Conservation (phyloP, 495 filamentous ascomycete genomes). For the Hypoxylon cercidicola region DNA sequence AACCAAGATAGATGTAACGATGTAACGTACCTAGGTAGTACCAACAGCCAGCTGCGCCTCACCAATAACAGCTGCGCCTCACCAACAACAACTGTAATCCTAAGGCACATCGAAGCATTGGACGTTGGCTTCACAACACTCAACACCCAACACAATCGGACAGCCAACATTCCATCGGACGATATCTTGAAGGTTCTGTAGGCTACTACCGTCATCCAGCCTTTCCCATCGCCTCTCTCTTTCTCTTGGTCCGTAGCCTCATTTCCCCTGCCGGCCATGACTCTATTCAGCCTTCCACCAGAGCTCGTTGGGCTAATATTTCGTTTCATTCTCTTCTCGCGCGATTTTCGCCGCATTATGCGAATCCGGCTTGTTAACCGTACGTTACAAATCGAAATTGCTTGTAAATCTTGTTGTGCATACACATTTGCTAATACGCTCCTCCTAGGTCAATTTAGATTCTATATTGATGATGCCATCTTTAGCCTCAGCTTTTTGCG, state of each 20-base stretch:
- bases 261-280: slow-evolving; percentile 1
- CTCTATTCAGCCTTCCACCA: slow-evolving; percentile 5
- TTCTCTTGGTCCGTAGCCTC: background rate
- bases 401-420: background rate
- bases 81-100: background rate
- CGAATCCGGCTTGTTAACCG: slow-evolving; percentile 14
- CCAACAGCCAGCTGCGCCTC: background rate
- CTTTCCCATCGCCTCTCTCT: background rate
- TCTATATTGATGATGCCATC: slow-evolving; percentile 6
- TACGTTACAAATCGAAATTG: background rate
- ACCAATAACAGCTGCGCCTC: slow-evolving; percentile 1
- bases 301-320: slow-evolving; percentile 2
- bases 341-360: slow-evolving; percentile 11
- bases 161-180: background rate
- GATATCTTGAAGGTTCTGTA: background rate
- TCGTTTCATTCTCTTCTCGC: background rate
- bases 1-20: background rate
- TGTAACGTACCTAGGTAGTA: background rate
- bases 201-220: background rate
- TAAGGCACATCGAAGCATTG: background rate
- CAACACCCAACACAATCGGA: background rate
- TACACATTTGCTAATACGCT: background rate
- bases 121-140: background rate
- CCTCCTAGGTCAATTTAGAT: slow-evolving; percentile 1
- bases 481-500: background rate